Evolutionary conservation across 2,329 filamentous ascomycete species (phyloP), one percentile per base, ranked within the genome.

Genomic region (Microcyclosporella mali): DNA sequence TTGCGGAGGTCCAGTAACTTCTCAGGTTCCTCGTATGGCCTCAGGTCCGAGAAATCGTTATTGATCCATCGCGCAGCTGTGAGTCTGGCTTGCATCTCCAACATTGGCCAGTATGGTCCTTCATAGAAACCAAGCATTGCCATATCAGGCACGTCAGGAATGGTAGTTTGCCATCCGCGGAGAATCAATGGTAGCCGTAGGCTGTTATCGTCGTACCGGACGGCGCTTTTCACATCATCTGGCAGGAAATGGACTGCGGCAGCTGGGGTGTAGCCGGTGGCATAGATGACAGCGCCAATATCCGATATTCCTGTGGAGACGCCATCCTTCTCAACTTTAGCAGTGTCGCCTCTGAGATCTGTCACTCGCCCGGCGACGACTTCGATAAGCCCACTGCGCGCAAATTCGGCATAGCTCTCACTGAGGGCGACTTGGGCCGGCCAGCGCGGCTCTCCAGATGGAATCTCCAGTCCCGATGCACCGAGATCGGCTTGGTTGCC

Each of bases 61-160:
- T 62, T 64, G 16, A 56, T 40, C 83, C 85, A 89, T 9, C 78
- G 60, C 10, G 73, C 63, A 0, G 81, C 72, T 4, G 89, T 67
- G 48, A 85, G 74, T 1, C 83, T 76, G 2, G 86, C 82, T 64
- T 94, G 87, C 82, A 88, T 85, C 62, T 92, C 86, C 74, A 90
- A 88, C 0, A 88, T 80, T 1, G 84, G 84, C 87, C 87, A 94
- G 61, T 87, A 92, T 0, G 86, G 85, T 0, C 84, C 84, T 47
- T 87, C 77, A 58, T 94, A 94, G 64, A 88, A 88, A 0, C 87
- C 87, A 1, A 92, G 81, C 55, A 92, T 89, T 0, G 84, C 85
- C 0, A 92, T 66, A 4, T 75, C 76, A 0, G 81, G 75, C 0
- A 88, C 63, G 0, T 70, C 66, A 45, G 82, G 77, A 3, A 30